Percentiles rank a stretch among this genome's conserved stretches.
Conservation (phyloP, 2,329 filamentous ascomycete genomes). For the Xylaria multiplex region DNA sequence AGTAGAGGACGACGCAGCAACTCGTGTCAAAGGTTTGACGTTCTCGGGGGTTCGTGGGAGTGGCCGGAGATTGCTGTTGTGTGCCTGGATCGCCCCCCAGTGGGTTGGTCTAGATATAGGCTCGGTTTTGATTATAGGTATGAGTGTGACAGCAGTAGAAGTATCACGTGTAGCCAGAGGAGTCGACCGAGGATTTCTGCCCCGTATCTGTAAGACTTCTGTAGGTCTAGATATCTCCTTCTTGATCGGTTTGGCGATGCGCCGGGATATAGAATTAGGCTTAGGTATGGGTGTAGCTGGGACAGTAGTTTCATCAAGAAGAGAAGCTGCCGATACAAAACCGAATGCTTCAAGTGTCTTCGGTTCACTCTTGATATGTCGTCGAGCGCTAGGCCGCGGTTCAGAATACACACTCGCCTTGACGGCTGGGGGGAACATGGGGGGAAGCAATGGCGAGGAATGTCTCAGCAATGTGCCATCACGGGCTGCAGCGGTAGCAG, state of each 20-base stretch:
- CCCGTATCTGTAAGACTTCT: neutral
- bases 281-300: neutral
- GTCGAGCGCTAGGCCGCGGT: neutral
- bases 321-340: constrained; percentile 8
- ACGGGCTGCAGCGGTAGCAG: neutral
- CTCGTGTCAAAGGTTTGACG: neutral
- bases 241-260: neutral
- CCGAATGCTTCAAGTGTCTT: constrained; percentile 24
- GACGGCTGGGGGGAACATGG: neutral
- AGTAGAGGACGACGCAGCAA: neutral
- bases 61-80: neutral
- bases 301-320: neutral
- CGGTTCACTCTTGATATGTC: neutral
- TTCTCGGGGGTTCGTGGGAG: constrained; percentile 17
- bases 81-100: neutral
- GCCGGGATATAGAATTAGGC: neutral
- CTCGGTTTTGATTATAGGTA: neutral
- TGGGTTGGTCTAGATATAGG: neutral
- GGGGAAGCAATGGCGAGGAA: neutral
- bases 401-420: constrained; percentile 13
- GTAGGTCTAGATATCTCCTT: neutral
- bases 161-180: neutral
- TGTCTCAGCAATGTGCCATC: neutral
- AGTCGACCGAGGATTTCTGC: neutral
- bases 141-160: neutral